Conservation (phyloP, 2,329 filamentous ascomycete species). For the Talaromyces marneffei region DNA sequence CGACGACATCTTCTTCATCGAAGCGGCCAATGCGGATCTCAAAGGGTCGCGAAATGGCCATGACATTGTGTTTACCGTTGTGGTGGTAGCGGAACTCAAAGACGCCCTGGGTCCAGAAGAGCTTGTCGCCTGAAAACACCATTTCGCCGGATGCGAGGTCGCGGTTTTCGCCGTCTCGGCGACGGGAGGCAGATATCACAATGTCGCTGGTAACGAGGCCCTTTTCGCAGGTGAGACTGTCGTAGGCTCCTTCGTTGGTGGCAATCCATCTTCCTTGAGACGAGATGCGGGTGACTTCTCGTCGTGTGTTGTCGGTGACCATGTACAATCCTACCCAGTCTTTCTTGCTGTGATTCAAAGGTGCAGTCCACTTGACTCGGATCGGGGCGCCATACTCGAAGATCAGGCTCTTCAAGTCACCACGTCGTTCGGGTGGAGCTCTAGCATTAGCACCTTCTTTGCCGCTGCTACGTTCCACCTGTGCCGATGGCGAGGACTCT, state of each 20-base stretch:
- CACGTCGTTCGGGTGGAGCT: conserved; percentile 55
- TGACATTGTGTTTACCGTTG: conserved; percentile 82
- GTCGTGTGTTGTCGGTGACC: conserved; percentile 85
- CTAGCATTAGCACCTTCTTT: conserved; percentile 68
- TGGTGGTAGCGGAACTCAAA: conserved; percentile 98
- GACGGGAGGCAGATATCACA: conserved; percentile 42
- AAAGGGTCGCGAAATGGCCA: conserved; percentile 90
- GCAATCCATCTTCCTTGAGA: conserved; percentile 87
- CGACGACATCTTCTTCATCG: conserved; percentile 63
- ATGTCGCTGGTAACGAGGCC: conserved; percentile 69
- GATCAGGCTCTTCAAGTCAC: conserved; percentile 64
- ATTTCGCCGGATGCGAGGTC: conserved; percentile 72
- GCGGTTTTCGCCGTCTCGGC: conserved; percentile 45
- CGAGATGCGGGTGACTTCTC: conserved; percentile 75
- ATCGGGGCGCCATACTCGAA: conserved; percentile 90
- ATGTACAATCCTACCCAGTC: conserved; percentile 97
- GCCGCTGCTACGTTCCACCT: conserved; percentile 58
- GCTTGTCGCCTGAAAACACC: conserved; percentile 81
- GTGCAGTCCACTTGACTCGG: conserved; percentile 83
- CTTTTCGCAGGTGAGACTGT: conserved; percentile 66
- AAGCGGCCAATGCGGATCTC: conserved; percentile 80
- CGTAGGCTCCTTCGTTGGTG: conserved; percentile 69
- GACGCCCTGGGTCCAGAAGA: conserved; percentile 94
- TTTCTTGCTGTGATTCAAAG: conserved; percentile 75
- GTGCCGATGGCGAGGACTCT: conserved; percentile 46